These are phyloP conservation scores for Mediolabrus comicus DNA, from an alignment of 108 stramenopile genomes.

Conservation along the genomic window DNA sequence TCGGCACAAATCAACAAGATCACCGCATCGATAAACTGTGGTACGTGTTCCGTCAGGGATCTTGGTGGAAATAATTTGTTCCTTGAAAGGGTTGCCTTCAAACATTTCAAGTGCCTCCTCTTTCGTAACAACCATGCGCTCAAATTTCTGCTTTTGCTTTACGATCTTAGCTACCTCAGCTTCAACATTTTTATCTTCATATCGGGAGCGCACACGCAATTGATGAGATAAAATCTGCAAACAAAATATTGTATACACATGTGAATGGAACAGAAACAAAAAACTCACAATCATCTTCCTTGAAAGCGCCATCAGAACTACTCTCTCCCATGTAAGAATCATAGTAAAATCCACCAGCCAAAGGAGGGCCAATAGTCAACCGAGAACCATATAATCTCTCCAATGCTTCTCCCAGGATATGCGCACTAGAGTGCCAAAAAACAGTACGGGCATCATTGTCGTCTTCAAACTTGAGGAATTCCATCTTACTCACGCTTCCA, in stretches of 20 bases:
- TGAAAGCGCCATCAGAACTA: slow-evolving; percentile 55
- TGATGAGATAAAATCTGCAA: background rate
- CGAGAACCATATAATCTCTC: slow-evolving; percentile 93
- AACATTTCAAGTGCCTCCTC: slow-evolving; percentile 97
- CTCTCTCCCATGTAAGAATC: slow-evolving; percentile 96
- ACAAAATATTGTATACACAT: background rate
- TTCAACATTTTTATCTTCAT: slow-evolving; percentile 73
- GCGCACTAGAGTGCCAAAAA: slow-evolving; percentile 99
- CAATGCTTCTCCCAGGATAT: slow-evolving; percentile 96
- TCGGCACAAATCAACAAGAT: slow-evolving; percentile 97
- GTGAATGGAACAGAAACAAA: background rate
- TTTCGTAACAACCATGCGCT: slow-evolving; percentile 98
- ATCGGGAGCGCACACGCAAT: background rate
- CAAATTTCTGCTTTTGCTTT: slow-evolving; percentile 97
- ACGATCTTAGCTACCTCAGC: slow-evolving; percentile 81
- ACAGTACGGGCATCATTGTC: slow-evolving; percentile 91
- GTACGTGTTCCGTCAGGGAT: slow-evolving; percentile 94
- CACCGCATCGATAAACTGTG: slow-evolving; percentile 97
- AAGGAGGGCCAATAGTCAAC: slow-evolving; percentile 96
- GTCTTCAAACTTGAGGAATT: slow-evolving; percentile 90
- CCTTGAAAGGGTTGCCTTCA: slow-evolving; percentile 97
- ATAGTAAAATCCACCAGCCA: slow-evolving; percentile 97
- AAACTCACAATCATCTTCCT: slow-evolving; percentile 91
- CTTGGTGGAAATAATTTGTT: slow-evolving; percentile 91
- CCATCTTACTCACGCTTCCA: slow-evolving; percentile 83